Evolutionary conservation across 257 asterid genomes (phyloP).

Genomic region (Solanum boliviense): DNA sequence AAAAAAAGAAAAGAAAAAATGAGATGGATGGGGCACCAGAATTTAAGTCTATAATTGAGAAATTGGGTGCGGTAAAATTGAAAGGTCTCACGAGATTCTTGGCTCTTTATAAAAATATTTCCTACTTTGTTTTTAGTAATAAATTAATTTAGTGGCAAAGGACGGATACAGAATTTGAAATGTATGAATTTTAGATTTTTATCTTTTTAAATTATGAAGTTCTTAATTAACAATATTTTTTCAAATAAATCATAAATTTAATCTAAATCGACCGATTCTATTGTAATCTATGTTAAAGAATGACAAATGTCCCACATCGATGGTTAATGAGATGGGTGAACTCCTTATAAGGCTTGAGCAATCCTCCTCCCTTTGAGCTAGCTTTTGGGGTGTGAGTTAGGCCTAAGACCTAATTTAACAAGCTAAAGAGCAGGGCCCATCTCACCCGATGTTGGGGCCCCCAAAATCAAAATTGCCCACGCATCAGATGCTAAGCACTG

Average conservation of each 20-base stretch:
- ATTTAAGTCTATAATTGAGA: conserved; percentile 7
- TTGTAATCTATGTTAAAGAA: neutral
- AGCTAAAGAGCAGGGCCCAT: too few species aligned
- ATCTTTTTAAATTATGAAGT: too few species aligned
- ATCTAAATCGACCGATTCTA: neutral
- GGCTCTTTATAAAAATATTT: neutral
- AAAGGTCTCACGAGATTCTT: conserved; percentile 13
- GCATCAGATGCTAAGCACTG: too few species aligned
- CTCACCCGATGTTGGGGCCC: too few species aligned
- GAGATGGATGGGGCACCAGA: neutral
- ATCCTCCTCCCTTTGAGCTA: too few species aligned
- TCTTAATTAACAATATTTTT: neutral
- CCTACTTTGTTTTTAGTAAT: neutral
- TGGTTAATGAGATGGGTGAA: too few species aligned
- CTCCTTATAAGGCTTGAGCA: too few species aligned
- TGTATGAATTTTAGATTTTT: neutral
- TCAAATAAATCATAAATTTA: neutral
- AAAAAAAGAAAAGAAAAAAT: neutral
- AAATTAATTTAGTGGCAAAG: neutral
- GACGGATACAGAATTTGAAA: neutral
- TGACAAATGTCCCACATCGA: too few species aligned
- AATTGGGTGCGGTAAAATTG: conserved; percentile 5
- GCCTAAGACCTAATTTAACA: too few species aligned
- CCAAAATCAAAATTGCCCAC: too few species aligned
- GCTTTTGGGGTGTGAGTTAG: too few species aligned